Evolutionary conservation across 192 early-diverging fungal genomes (phyloP), one percentile per base, ranked within the genome.

Genomic region (Kickxella alabastrina): DNA sequence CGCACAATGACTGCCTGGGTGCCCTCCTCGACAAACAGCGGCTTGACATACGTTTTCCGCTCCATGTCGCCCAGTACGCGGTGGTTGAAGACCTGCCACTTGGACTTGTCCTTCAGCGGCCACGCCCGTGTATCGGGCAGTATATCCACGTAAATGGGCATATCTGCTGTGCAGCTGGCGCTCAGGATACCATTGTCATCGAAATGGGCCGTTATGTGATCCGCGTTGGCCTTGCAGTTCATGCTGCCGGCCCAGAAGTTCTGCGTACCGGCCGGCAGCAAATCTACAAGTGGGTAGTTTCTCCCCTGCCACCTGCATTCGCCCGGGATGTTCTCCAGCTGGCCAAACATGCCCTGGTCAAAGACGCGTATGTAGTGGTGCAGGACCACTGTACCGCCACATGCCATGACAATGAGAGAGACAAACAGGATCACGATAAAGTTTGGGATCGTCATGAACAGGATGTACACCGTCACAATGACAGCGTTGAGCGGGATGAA

Each of bases 211-310:
- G 54, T 54, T 25, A 72, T 65, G 13, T 49, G 49, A 19, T 21
- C 12, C 1, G 49, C 52, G 3, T n/a, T 51, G 0, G 61, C 44
- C 62, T 61, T 17, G 60, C 43, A 43, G 4, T 15, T 24, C n/a
- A 44, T 36, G 18, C 46, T 46, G n/a, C 67, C 73, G 0, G 73
- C 54, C 73, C 73, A 76, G 47, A 76, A 76, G 67, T 76, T 75
- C 46, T 68, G 64, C 14, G 59, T 22, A 29, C 59, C 51, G 13
- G 54, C 59, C 13, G 73, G 73, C 35, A 76, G 47, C 23, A 76
- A 36, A 37, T 75, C 73, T 3, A 69, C 62, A 9, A 65, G 17
- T 9, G 69, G 62, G 8, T 65, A 45, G 31, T 72, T 72, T 9
- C 19, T 22, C 3, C 62, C 69, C 18, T 65, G 40, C 69, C 69